These are phyloP conservation scores for Neolentinus lepideus DNA, from an alignment of 1,284 basidiomycete species.

Conservation along the genomic window DNA sequence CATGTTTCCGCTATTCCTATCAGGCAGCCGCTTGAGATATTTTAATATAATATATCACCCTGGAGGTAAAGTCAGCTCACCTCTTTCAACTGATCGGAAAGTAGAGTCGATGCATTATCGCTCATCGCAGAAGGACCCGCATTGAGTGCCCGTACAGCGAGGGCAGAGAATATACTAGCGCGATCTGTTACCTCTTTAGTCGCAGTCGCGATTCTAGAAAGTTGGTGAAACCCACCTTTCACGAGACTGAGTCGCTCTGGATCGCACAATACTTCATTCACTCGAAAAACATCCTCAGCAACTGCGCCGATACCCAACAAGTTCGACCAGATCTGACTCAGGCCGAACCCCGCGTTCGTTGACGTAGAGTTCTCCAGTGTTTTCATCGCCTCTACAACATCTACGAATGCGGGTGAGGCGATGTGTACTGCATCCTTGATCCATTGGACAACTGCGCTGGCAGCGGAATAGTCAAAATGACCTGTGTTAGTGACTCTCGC, in stretches of 20 bases:
- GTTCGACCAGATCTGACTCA: constrained; percentile 14
- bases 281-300: constrained; percentile 16
- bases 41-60: not conserved
- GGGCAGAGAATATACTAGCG: not conserved
- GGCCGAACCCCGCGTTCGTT: constrained; percentile 11
- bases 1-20: not conserved
- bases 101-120: not conserved
- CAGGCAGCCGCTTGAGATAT: not conserved
- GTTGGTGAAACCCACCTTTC: constrained; percentile 2
- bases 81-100: not conserved
- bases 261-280: constrained; percentile 5
- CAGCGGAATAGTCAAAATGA: constrained; percentile 13
- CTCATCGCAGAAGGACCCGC: not conserved
- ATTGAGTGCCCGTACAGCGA: not conserved
- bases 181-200: not conserved
- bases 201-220: no score
- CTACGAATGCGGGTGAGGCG: not conserved
- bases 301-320: constrained; percentile 1
- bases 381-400: constrained; percentile 2
- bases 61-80: not conserved
- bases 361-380: constrained; percentile 10
- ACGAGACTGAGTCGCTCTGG: constrained; percentile 4
- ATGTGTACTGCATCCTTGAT: constrained; percentile 7
- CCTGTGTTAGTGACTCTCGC: not conserved
- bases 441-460: constrained; percentile 12